phyloP scores from a whole-genome alignment of 139 green algal genomes.

The Auxenochlorella pyrenoidosa region DNA sequence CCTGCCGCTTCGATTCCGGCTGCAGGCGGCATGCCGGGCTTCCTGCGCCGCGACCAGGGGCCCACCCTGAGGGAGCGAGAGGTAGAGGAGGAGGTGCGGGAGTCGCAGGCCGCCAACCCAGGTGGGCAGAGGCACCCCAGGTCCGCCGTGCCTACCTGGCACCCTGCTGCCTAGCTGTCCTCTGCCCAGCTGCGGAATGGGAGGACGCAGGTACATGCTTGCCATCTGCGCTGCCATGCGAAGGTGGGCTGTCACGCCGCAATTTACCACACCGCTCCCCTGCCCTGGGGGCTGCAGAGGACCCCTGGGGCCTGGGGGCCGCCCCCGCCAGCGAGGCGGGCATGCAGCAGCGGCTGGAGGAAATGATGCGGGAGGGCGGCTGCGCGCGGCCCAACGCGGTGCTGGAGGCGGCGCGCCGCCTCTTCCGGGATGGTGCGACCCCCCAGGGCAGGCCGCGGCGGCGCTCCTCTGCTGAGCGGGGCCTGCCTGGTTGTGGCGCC shows the following conservation, averaged over 20 bases:
- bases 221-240: too few species aligned
- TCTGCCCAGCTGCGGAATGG: too few species aligned
- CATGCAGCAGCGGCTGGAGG: conserved; percentile 30
- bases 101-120: neutral
- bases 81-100: conserved; percentile 18
- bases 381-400: conserved; percentile 40
- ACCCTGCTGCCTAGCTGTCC: too few species aligned
- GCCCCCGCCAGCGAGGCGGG: conserved; percentile 28
- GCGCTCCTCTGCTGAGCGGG: too few species aligned
- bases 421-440: conserved; percentile 12
- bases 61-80: conserved; percentile 8
- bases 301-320: conserved; percentile 28
- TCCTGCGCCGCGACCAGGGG: neutral
- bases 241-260: too few species aligned
- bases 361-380: conserved; percentile 39
- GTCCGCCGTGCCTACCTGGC: too few species aligned
- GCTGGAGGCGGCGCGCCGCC: conserved; percentile 19
- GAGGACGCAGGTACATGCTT: too few species aligned
- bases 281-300: too few species aligned
- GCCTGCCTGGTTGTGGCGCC: too few species aligned
- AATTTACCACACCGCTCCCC: too few species aligned
- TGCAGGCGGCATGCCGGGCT: conserved; percentile 8
- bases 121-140: neutral
- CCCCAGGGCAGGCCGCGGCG: too few species aligned
- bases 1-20: neutral